Evolutionary conservation across 2,329 filamentous ascomycete genomes (phyloP).

Genomic region (Cryphonectria radicalis): DNA sequence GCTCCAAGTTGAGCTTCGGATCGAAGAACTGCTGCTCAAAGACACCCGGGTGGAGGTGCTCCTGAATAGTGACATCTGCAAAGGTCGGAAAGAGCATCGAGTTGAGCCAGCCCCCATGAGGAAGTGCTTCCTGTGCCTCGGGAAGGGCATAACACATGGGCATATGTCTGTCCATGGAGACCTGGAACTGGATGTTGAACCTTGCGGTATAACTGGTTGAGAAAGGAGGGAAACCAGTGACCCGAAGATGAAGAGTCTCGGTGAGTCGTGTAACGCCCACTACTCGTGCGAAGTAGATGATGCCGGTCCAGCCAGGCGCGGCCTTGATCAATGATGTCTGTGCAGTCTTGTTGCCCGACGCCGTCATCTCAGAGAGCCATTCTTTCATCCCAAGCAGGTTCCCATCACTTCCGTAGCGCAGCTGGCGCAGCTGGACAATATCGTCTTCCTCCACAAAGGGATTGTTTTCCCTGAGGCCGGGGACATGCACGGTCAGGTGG

Average conservation of each 20-base stretch:
- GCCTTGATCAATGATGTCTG: background rate
- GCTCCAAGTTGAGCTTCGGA: slow-evolving; percentile 31
- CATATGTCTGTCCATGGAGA: slow-evolving; percentile 21
- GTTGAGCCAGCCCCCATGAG: slow-evolving; percentile 29
- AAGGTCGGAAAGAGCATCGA: slow-evolving; percentile 34
- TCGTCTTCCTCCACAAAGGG: slow-evolving; percentile 34
- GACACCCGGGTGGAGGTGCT: slow-evolving; percentile 27
- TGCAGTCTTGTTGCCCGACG: background rate
- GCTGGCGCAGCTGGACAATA: slow-evolving; percentile 32
- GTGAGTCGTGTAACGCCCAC: slow-evolving; percentile 30
- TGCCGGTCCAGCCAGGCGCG: slow-evolving; percentile 30
- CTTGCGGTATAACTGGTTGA: slow-evolving; percentile 14
- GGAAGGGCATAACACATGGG: slow-evolving; percentile 30
- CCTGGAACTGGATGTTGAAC: slow-evolving; percentile 33
- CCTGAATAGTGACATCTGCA: slow-evolving; percentile 31
- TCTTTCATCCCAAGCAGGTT: slow-evolving; percentile 19
- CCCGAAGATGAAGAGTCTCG: slow-evolving; percentile 30
- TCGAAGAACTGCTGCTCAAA: slow-evolving; percentile 30
- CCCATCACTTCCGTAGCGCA: slow-evolving; percentile 21
- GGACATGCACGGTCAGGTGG: slow-evolving; percentile 27
- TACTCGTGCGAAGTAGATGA: slow-evolving; percentile 32
- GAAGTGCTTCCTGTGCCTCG: slow-evolving; percentile 27
- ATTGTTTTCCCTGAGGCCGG: slow-evolving; percentile 33
- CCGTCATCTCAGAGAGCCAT: slow-evolving; percentile 15
- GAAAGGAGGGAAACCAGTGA: slow-evolving; percentile 25